Percentiles rank a stretch among this genome's conserved stretches.
phyloP scores from a whole-genome alignment of 371 early-diverging fungal species.

The Actinomortierella ambigua region DNA sequence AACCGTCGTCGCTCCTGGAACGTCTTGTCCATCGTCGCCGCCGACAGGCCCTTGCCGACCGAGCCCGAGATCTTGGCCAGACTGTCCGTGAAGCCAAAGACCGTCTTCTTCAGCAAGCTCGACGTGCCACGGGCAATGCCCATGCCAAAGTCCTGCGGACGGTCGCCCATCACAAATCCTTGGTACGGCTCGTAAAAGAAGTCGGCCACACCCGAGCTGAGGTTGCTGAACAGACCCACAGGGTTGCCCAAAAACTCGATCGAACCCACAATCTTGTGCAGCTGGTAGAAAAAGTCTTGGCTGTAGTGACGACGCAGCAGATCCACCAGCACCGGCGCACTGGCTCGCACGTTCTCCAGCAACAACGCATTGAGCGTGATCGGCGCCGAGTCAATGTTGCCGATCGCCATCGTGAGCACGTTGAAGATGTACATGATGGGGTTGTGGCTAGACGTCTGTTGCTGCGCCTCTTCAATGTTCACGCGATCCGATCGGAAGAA shows the following conservation, averaged over 20 bases:
- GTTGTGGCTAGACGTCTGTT: constrained; percentile 47
- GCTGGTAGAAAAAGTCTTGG: constrained; percentile 89
- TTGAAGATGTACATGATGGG: constrained; percentile 72
- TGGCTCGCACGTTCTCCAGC: constrained; percentile 87
- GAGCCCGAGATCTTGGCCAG: constrained; percentile 95
- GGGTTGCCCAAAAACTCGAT: constrained; percentile 98
- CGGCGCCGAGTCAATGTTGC: constrained; percentile 94
- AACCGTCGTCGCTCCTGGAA: constrained; percentile 89
- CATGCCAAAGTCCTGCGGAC: constrained; percentile 95
- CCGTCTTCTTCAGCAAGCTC: constrained; percentile 93
- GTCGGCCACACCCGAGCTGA: constrained; percentile 94
- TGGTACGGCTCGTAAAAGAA: constrained; percentile 98
- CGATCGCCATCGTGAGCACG: constrained; percentile 95
- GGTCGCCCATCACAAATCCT: constrained; percentile 93
- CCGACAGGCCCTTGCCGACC: constrained; percentile 95
- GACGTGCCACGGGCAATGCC: constrained; percentile 94
- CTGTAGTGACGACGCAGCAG: constrained; percentile 86
- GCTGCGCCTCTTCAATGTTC: constrained; percentile 60
- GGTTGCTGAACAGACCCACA: constrained; percentile 93
- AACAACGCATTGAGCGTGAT: constrained; percentile 90
- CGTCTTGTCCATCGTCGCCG: constrained; percentile 92
- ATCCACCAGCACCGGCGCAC: constrained; percentile 76
- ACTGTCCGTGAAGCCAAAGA: constrained; percentile 95
- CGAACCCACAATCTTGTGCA: constrained; percentile 94
- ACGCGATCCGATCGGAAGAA: constrained; percentile 86